Base-by-base conservation (phyloP, 441 rosid genomes). In the Euphorbia celastroides region DNA sequence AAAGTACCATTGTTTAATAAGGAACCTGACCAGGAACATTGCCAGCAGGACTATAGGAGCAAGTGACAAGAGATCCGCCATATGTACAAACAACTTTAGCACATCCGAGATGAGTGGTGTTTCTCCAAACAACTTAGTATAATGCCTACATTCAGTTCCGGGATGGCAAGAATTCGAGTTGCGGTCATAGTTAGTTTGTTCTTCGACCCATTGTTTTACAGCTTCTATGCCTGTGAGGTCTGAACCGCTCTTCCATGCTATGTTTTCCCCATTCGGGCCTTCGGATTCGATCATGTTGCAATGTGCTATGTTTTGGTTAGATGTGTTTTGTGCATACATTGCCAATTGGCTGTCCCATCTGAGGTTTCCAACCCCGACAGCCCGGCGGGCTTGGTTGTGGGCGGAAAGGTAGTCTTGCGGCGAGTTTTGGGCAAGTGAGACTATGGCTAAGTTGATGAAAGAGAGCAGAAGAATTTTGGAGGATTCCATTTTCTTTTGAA, bases 31-130 rank as follows among this genome's bases (percentile, higher is more conserved):
- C 90, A 56, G 81, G 72, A 70, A 74, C 78, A 70, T 88, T 88
- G 70, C 96, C 90, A 19, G 88, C 87, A 30, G 95, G 95, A 69
- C 86, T 87, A 78, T 88, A 88, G 73, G 74, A 83, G 75, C 96
- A 88, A 64, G 78, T 79, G 54, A 86, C 81, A 74, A 86, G 82
- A 38, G 79, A 83, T 13, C 92, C 90, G 2, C 70, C 74, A 22
- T 2, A 67, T 30, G 12, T 46, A 68, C 86, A 83, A 67, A 61
- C 77, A 0, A 80, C 85, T 30, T 75, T 74, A 16, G 83, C 90
- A 66, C 90, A 82, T 10, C 88, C 90, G 0, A 83, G 36, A 1
- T 51, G 72, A 14, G 69, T 72, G 17, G 88, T 72, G 19, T 76
- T 67, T 50, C 81, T 56, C 90, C 88, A 86, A 73, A 86, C 84